Evolutionary conservation across 2,329 filamentous ascomycete species (phyloP), one percentile per base, ranked within the genome.

Genomic region (Aspergillus piperis): DNA sequence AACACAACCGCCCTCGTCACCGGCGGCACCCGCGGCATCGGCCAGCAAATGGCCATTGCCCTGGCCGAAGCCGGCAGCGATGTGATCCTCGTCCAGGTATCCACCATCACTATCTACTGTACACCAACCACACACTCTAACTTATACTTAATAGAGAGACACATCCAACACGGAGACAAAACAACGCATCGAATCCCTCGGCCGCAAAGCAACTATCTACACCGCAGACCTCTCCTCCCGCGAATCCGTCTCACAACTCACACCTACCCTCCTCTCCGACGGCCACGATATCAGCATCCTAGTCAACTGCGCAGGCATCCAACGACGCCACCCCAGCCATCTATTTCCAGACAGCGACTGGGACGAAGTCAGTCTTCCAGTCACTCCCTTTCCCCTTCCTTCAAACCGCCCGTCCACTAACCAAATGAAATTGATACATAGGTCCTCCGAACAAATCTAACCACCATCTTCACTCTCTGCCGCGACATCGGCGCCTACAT

Each of bases 361-460:
- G 83, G 83, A 88, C 70, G 84, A 88, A 67, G 84, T 83, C 25
- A 7, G 17, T 11, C 10, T 5, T 30, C 1, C 27, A 2, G 10
- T 27, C 17, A 1, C 5, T 13, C 47, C 15, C 44, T 8, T 15
- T 4, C 21, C 11, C 11, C 13, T 0, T n/a, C 13, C 21, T n/a
- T 11, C 5, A 15, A 23, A 6, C 44, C 23, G 11, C 21, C 59
- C 56, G 17, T 19, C 38, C 38, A 25, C n/a, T 49, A 5, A n/a
- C 17, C 3, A 11, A 30, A 42, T 17, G 15, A 8, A 30, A 27
- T 5, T 27, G 1, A n/a, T 27, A 5, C 0, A 2, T 36, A 81
- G 81, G 88, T 96, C 23, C 81, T 96, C 47, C 90, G 95, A 80
- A 90, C 94, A 54, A 96, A 96, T 78, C 85, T 96, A 49, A 89